phyloP scores from a whole-genome alignment of 768 basidiomycete genomes.

The Filobasidium wieringae region DNA sequence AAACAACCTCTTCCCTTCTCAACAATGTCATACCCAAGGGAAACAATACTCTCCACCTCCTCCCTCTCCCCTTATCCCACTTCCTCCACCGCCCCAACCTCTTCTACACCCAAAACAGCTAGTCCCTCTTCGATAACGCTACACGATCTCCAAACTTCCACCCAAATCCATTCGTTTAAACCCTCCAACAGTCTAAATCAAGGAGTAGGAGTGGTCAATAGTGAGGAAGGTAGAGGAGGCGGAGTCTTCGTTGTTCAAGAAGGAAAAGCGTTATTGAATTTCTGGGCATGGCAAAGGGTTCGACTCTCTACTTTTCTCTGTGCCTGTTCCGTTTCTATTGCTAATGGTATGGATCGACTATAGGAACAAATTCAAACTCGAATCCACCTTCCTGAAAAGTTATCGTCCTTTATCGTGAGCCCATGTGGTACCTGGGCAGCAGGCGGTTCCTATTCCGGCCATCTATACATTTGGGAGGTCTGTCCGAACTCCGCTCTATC shows the following conservation, averaged over 20 bases:
- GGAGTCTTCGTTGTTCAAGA: conserved; percentile 72
- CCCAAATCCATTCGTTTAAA: conserved; percentile 55
- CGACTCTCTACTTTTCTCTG: conserved; percentile 8
- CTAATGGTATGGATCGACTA: not conserved
- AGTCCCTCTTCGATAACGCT: conserved; percentile 58
- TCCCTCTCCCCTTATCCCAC: conserved; percentile 14
- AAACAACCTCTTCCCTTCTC: not conserved
- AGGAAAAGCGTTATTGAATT: conserved; percentile 76
- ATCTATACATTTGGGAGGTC: conserved; percentile 94
- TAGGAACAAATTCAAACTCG: conserved; percentile 84
- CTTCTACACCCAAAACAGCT: conserved; percentile 1
- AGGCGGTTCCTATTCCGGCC: conserved; percentile 75
- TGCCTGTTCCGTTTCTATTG: conserved; percentile 9
- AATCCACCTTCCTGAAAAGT: conserved; percentile 77
- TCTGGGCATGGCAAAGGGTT: conserved; percentile 91
- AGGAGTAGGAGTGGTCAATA: conserved; percentile 58
- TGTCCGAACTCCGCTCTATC: conserved; percentile 29
- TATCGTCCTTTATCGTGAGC: conserved; percentile 68
- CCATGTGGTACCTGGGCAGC: conserved; percentile 63
- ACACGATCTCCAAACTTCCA: conserved; percentile 57
- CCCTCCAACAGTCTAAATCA: conserved; percentile 58
- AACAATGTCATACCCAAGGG: conserved; percentile 21
- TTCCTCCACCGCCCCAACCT: conserved; percentile 10
- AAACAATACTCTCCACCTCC: conserved; percentile 33
- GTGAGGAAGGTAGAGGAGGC: conserved; percentile 55